These are phyloP conservation scores for Chlorella sorokiniana DNA, from an alignment of 139 green algal genomes.

Conservation along the genomic window DNA sequence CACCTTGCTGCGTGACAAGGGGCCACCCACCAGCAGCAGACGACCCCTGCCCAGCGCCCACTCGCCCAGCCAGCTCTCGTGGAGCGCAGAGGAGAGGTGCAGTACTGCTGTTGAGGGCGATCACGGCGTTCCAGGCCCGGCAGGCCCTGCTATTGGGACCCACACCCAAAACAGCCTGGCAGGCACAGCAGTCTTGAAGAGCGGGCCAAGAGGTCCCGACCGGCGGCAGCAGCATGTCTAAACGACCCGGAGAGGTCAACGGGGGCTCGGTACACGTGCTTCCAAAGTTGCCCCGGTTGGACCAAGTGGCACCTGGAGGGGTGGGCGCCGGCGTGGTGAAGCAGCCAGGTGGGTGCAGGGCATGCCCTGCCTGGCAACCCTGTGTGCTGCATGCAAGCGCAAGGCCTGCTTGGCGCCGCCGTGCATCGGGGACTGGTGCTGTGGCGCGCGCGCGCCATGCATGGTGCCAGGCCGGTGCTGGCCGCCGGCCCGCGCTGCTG, in stretches of 20 bases:
- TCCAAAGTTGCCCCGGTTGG: conserved; percentile 1
- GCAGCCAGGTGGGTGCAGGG: conserved; percentile 3
- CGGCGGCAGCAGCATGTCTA: conserved; percentile 10
- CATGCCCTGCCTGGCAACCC: neutral
- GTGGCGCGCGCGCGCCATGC: neutral
- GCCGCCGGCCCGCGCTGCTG: too few species aligned
- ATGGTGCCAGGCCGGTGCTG: neutral
- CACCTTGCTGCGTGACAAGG: neutral
- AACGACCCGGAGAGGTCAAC: conserved; percentile 19
- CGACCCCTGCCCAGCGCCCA: neutral
- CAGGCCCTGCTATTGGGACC: neutral
- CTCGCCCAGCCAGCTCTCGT: neutral
- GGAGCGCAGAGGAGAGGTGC: neutral
- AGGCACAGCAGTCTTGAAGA: neutral
- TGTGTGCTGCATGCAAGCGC: neutral
- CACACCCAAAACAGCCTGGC: neutral
- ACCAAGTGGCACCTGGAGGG: neutral
- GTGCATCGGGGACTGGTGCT: neutral
- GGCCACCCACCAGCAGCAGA: neutral
- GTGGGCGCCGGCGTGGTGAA: conserved; percentile 23
- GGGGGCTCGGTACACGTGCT: neutral
- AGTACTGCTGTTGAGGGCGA: neutral
- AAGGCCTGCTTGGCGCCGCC: neutral
- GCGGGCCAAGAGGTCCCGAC: neutral
- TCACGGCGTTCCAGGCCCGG: neutral